These are phyloP conservation scores for Hypocreales sp. DNA, from an alignment of 2,329 filamentous ascomycete genomes.

Conservation along the genomic window DNA sequence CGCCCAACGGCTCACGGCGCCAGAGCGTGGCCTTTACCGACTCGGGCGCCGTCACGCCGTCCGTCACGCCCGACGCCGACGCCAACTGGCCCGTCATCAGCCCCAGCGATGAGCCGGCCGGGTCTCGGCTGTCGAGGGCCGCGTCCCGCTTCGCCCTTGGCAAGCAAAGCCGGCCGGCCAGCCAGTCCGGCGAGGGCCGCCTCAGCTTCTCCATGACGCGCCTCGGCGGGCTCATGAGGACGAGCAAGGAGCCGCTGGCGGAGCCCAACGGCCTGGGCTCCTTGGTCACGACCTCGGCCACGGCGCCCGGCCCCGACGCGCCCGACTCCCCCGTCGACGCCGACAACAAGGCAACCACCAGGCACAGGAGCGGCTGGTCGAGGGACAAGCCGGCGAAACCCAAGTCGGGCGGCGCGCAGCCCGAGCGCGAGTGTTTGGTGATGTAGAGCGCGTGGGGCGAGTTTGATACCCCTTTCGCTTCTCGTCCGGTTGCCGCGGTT, in stretches of 20 bases:
- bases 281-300: slow-evolving; percentile 11
- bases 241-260: slow-evolving; percentile 29
- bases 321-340: slow-evolving; percentile 9
- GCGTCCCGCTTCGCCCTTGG: slow-evolving; percentile 36
- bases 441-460: slow-evolving; percentile 19
- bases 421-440: slow-evolving; percentile 31
- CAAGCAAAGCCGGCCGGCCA: slow-evolving; percentile 37
- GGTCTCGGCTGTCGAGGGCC: slow-evolving; percentile 39
- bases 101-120: slow-evolving; percentile 36
- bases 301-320: slow-evolving; percentile 9
- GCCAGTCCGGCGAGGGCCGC: slow-evolving; percentile 41
- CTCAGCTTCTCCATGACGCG: slow-evolving; percentile 42
- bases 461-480: too few species aligned
- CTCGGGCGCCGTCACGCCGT: slow-evolving; percentile 21
- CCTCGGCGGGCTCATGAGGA: slow-evolving; percentile 33
- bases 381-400: slow-evolving; percentile 22
- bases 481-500: too few species aligned
- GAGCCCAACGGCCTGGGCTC: slow-evolving; percentile 11
- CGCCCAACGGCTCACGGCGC: slow-evolving; percentile 24
- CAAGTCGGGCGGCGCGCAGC: slow-evolving; percentile 18
- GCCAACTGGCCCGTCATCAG: slow-evolving; percentile 21
- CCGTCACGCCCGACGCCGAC: slow-evolving; percentile 17
- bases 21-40: slow-evolving; percentile 36
- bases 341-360: slow-evolving; percentile 7
- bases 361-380: slow-evolving; percentile 18